Evolutionary conservation across 2,329 filamentous ascomycete genomes (phyloP), one percentile per base, ranked within the genome.

Genomic region (Botrytis deweyae): DNA sequence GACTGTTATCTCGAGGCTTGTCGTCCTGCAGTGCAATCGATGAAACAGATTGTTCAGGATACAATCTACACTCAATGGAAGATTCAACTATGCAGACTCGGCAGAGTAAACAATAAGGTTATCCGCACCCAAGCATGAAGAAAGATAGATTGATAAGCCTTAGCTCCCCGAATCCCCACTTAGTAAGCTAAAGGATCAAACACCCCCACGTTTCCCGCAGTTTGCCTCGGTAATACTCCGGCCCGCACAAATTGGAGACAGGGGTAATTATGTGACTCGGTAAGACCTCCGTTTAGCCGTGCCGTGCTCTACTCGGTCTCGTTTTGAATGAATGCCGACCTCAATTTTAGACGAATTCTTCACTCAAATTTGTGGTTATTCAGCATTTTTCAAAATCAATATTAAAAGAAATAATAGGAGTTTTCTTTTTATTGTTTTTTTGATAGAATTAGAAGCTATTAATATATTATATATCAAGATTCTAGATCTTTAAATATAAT

Each of bases 171-270:
- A 16, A 42, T 8, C 36, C 14, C 52, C n/a, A 55, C 52, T 29
- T 6, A 29, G 2, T n/a, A 55, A 29, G 52, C 52, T 55, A 55
- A 55, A 14, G 20, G 7, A 46, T 20, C 25, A 5, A 52, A 52
- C 49, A 14, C 49, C 68, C 58, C 68, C 68, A n/a, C 68, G 44
- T n/a, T 36, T 22, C 36, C 66, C 25, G 25, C 40, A 42, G 22
- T 25, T n/a, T 40, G 64, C 70, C 70, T 72, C 70, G 49, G 70
- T 40, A 46, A 25, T 36, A 33, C 2, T 36, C 46, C 29, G 63
- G 9, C 40, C 33, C n/a, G n/a, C 42, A 18, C 22, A 65, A 33
- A 69, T 40, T 12, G 33, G 3, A 22, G 25, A 58, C 49, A 69
- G 49, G 49, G 46, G 38, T 58, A 0, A 4, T 29, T 49, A 3